Evolutionary conservation across 2,329 filamentous ascomycete species (phyloP).

Genomic region (Hypoxylon sp.): DNA sequence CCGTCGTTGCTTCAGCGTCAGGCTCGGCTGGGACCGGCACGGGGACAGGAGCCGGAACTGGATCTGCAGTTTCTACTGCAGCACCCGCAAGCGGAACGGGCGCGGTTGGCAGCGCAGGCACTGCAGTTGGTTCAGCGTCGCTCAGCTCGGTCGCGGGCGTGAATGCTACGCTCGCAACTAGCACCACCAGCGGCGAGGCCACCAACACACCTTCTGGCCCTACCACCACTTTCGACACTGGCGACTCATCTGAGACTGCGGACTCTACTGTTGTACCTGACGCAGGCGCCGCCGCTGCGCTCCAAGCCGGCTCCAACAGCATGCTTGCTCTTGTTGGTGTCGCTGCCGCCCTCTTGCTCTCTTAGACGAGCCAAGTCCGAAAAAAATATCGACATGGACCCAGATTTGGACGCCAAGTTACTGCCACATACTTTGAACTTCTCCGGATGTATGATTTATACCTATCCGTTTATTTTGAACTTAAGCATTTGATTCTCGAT

Average conservation of each 20-base stretch:
- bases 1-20: conserved; percentile 17
- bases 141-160: conserved; percentile 28
- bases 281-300: conserved; percentile 20
- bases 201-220: conserved; percentile 37
- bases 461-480: conserved; percentile 3
- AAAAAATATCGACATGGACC: not conserved
- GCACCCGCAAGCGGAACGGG: conserved; percentile 3
- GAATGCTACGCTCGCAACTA: conserved; percentile 30
- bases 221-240: conserved; percentile 31
- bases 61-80: not conserved
- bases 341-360: conserved; percentile 34
- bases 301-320: conserved; percentile 30
- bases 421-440: not conserved
- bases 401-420: not conserved
- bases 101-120: conserved; percentile 3
- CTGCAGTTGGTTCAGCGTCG: conserved; percentile 22
- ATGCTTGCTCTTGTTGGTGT: conserved; percentile 34
- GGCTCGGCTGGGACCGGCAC: conserved; percentile 5
- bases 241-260: conserved; percentile 22
- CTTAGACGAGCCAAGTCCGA: conserved; percentile 10
- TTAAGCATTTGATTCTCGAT: conserved; percentile 15
- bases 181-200: conserved; percentile 24
- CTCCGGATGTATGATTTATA: not conserved
- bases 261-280: conserved; percentile 21
- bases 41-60: conserved; percentile 10